Evolutionary conservation across 192 early-diverging fungal species (phyloP).

Genomic region (Rhizophagus clarus): DNA sequence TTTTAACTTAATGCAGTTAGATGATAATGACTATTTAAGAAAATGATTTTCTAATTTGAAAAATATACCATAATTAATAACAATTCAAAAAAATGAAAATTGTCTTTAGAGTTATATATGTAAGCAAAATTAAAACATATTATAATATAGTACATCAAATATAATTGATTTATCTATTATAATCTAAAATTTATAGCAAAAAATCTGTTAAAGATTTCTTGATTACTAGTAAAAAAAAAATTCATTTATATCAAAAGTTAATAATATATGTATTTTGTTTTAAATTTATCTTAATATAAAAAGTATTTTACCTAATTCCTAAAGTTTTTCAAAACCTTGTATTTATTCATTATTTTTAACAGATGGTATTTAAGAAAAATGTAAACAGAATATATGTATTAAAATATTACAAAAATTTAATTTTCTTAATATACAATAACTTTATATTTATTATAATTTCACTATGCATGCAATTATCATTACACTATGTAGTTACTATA

Average conservation of each 20-base stretch:
- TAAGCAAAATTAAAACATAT: conserved; percentile 27
- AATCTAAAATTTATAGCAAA: conserved; percentile 31
- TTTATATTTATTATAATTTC: no score
- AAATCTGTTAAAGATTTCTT: conserved; percentile 19
- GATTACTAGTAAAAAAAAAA: conserved; percentile 7
- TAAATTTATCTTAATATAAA: conserved; percentile 4
- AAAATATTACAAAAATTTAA: no score
- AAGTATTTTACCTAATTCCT: no score
- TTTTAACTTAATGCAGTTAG: not conserved
- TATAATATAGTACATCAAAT: conserved; percentile 27
- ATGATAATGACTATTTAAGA: not conserved
- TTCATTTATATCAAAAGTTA: conserved; percentile 9
- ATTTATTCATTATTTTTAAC: no score
- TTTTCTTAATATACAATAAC: no score
- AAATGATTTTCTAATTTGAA: not conserved
- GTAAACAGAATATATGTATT: no score
- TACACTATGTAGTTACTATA: no score
- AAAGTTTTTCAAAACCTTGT: no score
- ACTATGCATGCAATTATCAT: no score
- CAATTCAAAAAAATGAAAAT: conserved; percentile 19
- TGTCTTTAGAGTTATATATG: conserved; percentile 28
- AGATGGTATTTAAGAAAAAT: no score
- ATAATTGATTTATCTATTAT: conserved; percentile 34
- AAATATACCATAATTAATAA: conserved; percentile 8
- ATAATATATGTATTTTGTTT: conserved; percentile 17